These are phyloP conservation scores for Nakataea oryzae DNA, from an alignment of 2,329 filamentous ascomycete genomes.

Conservation along the genomic window DNA sequence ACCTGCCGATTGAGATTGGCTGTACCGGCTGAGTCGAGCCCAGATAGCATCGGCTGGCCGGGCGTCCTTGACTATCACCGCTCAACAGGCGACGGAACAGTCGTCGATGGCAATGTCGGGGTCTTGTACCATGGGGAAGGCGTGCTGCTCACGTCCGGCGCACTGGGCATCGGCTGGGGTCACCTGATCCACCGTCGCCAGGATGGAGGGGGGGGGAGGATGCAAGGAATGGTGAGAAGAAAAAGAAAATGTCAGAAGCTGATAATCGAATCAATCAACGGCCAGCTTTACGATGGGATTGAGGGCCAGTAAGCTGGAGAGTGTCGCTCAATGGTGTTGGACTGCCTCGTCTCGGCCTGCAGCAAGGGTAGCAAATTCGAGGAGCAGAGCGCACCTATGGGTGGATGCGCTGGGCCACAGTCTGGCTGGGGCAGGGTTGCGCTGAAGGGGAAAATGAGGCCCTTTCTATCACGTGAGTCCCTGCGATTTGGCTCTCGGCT, in stretches of 20 bases:
- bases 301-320: neutral
- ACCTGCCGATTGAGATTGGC: neutral
- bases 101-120: neutral
- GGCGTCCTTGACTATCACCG: neutral
- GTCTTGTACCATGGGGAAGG: neutral
- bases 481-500: neutral
- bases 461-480: neutral
- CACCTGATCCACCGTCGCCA: neutral
- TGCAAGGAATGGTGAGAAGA: neutral
- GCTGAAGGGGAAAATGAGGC: neutral
- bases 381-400: neutral
- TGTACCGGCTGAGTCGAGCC: neutral
- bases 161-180: neutral
- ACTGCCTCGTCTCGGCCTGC: neutral
- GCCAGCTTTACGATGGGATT: neutral
- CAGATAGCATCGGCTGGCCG: neutral
- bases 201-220: neutral
- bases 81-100: neutral
- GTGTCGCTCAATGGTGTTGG: neutral
- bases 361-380: neutral
- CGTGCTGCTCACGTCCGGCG: neutral
- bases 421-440: too few species aligned
- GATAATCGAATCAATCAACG: neutral
- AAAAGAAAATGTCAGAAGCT: neutral
- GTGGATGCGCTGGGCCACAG: neutral